phyloP scores from a whole-genome alignment of 495 filamentous ascomycete species.

The Trichocladium uniseriatum region DNA sequence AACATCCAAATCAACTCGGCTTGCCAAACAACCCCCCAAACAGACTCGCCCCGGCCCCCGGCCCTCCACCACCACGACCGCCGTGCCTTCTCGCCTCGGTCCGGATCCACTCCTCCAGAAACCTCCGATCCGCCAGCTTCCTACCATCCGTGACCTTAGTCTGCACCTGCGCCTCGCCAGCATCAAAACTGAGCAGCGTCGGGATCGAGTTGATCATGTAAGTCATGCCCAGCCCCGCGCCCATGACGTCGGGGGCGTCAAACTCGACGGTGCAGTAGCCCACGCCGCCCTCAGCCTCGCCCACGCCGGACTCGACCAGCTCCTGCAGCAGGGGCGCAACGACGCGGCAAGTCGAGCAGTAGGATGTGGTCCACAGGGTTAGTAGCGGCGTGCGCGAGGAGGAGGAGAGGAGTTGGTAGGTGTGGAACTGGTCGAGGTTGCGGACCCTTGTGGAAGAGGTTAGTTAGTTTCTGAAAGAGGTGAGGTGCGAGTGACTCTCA shows the following conservation, averaged over 20 bases:
- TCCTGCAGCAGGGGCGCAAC: constrained; percentile 45
- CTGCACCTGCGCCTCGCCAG: constrained; percentile 47
- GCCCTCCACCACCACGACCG: constrained; percentile 36
- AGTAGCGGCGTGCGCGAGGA: constrained; percentile 50
- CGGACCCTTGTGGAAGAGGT: constrained; percentile 38
- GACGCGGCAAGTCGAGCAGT: constrained; percentile 49
- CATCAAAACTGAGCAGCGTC: constrained; percentile 57
- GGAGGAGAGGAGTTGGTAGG: constrained; percentile 49
- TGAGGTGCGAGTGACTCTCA: constrained; percentile 20
- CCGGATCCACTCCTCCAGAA: constrained; percentile 52
- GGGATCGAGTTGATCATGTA: constrained; percentile 59
- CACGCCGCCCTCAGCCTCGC: constrained; percentile 52
- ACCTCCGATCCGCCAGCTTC: constrained; percentile 43
- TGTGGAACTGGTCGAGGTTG: constrained; percentile 50
- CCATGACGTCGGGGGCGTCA: constrained; percentile 49
- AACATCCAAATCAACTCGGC: constrained; percentile 2
- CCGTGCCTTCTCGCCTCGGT: constrained; percentile 44
- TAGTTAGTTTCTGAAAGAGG: not conserved
- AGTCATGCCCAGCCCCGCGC: constrained; percentile 42
- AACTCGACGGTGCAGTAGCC: constrained; percentile 53
- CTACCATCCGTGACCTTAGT: constrained; percentile 47
- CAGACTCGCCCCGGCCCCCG: constrained; percentile 16
- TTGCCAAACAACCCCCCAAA: constrained; percentile 33
- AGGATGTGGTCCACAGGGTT: constrained; percentile 62
- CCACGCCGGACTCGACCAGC: constrained; percentile 46